Conservation (phyloP, 2,329 filamentous ascomycete species). For the Alternaria sp. region DNA sequence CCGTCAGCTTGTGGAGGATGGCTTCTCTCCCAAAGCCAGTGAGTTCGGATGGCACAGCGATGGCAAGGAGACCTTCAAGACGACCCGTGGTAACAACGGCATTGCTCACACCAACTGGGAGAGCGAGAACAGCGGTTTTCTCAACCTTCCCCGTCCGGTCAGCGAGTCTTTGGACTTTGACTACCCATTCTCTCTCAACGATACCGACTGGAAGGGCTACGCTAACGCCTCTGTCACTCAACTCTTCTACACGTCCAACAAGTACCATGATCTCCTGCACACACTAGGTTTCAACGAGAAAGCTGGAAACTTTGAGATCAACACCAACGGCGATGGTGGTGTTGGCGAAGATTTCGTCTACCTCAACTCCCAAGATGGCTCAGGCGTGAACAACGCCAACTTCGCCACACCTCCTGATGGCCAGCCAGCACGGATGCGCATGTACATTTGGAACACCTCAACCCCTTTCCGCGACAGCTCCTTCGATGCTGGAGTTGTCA, state of each 20-base stretch:
- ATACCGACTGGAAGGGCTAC: slow-evolving; percentile 52
- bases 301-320: slow-evolving; percentile 67
- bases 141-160: slow-evolving; percentile 62
- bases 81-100: slow-evolving; percentile 67
- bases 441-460: slow-evolving; percentile 65
- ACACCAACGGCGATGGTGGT: slow-evolving; percentile 65
- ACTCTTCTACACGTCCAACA: slow-evolving; percentile 68
- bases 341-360: slow-evolving; percentile 62
- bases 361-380: slow-evolving; percentile 65
- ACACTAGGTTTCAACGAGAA: slow-evolving; percentile 65
- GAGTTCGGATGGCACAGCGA: slow-evolving; percentile 64
- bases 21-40: slow-evolving; percentile 59
- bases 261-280: slow-evolving; percentile 67
- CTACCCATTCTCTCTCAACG: slow-evolving; percentile 40
- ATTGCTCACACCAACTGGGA: slow-evolving; percentile 63
- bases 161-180: slow-evolving; percentile 56
- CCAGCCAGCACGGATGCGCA: slow-evolving; percentile 63
- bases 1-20: slow-evolving; percentile 58
- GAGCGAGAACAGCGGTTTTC: slow-evolving; percentile 51
- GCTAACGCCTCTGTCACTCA: slow-evolving; percentile 65
- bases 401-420: slow-evolving; percentile 59
- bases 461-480: slow-evolving; percentile 62
- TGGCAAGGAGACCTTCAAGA: slow-evolving; percentile 60
- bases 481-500: slow-evolving; percentile 68
- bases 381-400: slow-evolving; percentile 65